Percentiles rank a stretch among this genome's conserved stretches.
phyloP scores from a whole-genome alignment of 768 basidiomycete genomes.

The Cantharellus anzutake region DNA sequence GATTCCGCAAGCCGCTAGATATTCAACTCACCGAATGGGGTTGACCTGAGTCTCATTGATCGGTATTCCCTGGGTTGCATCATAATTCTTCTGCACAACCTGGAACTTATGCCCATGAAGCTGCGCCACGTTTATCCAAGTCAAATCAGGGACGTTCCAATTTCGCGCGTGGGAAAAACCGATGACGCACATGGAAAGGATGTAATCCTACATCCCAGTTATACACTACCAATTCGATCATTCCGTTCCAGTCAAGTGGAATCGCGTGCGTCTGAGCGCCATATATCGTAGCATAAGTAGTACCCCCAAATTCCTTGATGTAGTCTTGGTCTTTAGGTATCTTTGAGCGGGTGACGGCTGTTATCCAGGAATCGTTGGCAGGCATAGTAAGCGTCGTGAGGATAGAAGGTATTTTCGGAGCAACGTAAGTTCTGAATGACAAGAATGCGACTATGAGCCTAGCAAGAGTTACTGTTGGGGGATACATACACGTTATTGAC shows the following conservation, averaged over 20 bases:
- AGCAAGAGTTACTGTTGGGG: neutral
- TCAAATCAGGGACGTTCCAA: slow-evolving; percentile 4
- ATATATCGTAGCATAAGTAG: slow-evolving; percentile 48
- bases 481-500: slow-evolving; percentile 8
- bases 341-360: no score
- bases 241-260: slow-evolving; percentile 53
- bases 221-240: slow-evolving; percentile 18
- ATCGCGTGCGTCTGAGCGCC: slow-evolving; percentile 49
- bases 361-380: slow-evolving; percentile 13
- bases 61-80: slow-evolving; percentile 60
- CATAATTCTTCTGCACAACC: slow-evolving; percentile 49
- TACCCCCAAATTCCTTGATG: slow-evolving; percentile 21
- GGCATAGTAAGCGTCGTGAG: slow-evolving; percentile 66
- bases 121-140: slow-evolving; percentile 36
- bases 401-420: slow-evolving; percentile 46
- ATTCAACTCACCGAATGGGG: slow-evolving; percentile 49
- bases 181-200: slow-evolving; percentile 44
- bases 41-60: slow-evolving; percentile 54
- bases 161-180: no score
- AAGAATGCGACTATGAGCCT: neutral
- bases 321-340: no score
- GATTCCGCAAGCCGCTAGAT: neutral
- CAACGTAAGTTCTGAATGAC: slow-evolving; percentile 16
- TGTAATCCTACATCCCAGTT: slow-evolving; percentile 40
- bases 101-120: slow-evolving; percentile 79